A percentile compares a stretch with the other conserved stretches of the same genome.
Evolutionary conservation across 2,329 filamentous ascomycete genomes (phyloP).

Genomic region (Ophiostoma sp.): DNA sequence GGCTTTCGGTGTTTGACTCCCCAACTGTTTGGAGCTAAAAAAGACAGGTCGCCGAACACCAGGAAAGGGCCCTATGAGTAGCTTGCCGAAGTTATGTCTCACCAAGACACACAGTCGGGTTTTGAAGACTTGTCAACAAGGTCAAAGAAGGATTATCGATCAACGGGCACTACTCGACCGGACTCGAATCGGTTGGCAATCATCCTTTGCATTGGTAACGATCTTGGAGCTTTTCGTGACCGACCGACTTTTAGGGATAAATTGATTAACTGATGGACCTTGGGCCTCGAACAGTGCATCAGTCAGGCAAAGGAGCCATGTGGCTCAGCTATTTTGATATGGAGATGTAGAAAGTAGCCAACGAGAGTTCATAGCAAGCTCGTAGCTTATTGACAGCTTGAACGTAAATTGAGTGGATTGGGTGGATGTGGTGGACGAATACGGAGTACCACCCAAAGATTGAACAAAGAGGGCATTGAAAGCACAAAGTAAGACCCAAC

Average conservation of each 20-base stretch:
- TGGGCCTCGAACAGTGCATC: not conserved
- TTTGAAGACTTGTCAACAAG: not conserved
- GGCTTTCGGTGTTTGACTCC: not conserved
- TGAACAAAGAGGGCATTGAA: too few species aligned
- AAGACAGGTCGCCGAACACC: conserved; percentile 8
- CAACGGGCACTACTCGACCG: not conserved
- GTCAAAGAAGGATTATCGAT: not conserved
- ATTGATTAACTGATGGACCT: not conserved
- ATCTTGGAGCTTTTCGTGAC: not conserved
- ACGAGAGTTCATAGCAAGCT: too few species aligned
- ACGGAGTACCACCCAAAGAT: too few species aligned
- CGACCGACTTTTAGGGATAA: not conserved
- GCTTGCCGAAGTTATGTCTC: conserved; percentile 6
- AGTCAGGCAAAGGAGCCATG: not conserved
- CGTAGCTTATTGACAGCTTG: too few species aligned
- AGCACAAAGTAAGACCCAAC: too few species aligned
- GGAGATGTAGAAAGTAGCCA: not conserved
- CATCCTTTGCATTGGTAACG: not conserved
- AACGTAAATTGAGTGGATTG: too few species aligned
- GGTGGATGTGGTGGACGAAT: too few species aligned
- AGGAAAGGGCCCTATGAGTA: not conserved
- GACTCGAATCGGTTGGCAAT: not conserved
- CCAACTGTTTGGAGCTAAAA: not conserved
- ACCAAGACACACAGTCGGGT: not conserved
- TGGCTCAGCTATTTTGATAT: not conserved